Base-by-base conservation (phyloP, 169 alveolate species). In the Eimeria praecox region DNA sequence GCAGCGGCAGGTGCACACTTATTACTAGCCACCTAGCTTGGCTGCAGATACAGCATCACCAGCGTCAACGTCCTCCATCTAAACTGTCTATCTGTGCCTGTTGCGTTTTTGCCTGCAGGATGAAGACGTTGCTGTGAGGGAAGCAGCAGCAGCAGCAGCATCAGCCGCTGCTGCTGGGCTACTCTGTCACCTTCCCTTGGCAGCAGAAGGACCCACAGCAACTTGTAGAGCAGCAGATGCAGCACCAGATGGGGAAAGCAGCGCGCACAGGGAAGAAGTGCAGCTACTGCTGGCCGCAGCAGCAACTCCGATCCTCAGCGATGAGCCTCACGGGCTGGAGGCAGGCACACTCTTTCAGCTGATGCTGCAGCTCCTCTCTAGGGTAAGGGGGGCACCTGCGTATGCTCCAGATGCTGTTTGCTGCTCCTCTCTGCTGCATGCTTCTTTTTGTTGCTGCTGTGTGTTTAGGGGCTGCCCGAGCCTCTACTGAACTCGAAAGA, bases 291-390 rank as follows among this genome's bases (percentile, higher is more conserved):
- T 56, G 56, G 78, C 92, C 27, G 92, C 77, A 38, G 92, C 92
- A 52, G 92, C 92, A 85, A 85, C 16, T 66, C 92, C 92, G 35
- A 66, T 44, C 64, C 54, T 54, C 77, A 85, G 92, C 92, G 33
- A 30, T 35, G 92, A 85, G 52, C 92, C 92, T 12, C 92, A 85
- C 77, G 92, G 92, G 62, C 42, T 85, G 38, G 92, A 85, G 78
- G 92, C 92, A 42, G 92, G 92, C n/a, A 20, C 78, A 14, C 92
- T 85, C 77, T 52, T 20, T 30, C 92, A 85, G 92, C 77, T 85
- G 92, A 77, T 85, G 77, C 73, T 85, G 59, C 71, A 54, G 73
- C 6, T 85, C 27, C 78, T 85, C 22, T 54, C 80, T 4, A 85
- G 66, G 38, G 92, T 85, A 42, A 22, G 59, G n/a, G 46, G 27